Conservation (phyloP, 2,329 filamentous ascomycete genomes). For the Fusarium sp. region DNA sequence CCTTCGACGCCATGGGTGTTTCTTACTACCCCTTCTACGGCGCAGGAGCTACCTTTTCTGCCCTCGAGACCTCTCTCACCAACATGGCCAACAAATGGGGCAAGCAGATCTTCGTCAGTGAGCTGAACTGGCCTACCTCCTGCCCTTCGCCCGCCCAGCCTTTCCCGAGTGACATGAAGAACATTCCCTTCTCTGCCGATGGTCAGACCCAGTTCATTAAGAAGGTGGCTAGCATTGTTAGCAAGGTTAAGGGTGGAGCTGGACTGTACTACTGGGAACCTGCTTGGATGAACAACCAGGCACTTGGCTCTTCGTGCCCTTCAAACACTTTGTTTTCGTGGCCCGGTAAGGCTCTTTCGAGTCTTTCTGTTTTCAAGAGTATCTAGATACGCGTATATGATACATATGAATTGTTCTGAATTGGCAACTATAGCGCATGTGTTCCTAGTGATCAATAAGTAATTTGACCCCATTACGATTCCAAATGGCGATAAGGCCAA, state of each 20-base stretch:
- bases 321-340: constrained; percentile 75
- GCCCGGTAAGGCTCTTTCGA: constrained; percentile 68
- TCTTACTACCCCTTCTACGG: constrained; percentile 83
- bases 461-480: no score
- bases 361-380: constrained; percentile 68
- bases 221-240: constrained; percentile 70
- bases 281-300: constrained; percentile 77
- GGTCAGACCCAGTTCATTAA: constrained; percentile 76
- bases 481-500: no score
- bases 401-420: background rate
- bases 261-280: constrained; percentile 84
- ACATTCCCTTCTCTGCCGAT: constrained; percentile 73
- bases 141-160: constrained; percentile 71
- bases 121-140: constrained; percentile 78
- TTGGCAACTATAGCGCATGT: no score
- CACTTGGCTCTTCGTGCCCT: constrained; percentile 74
- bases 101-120: constrained; percentile 78
- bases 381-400: constrained; percentile 54
- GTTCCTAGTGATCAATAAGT: no score
- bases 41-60: constrained; percentile 69
- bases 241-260: constrained; percentile 65
- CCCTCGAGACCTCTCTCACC: constrained; percentile 67
- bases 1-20: constrained; percentile 81
- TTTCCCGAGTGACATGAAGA: constrained; percentile 72
- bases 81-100: constrained; percentile 74